A percentile compares a stretch with the other conserved stretches of the same genome.
Conservation (phyloP, 306 rosid genomes). For the Aeschynomene evenia region DNA sequence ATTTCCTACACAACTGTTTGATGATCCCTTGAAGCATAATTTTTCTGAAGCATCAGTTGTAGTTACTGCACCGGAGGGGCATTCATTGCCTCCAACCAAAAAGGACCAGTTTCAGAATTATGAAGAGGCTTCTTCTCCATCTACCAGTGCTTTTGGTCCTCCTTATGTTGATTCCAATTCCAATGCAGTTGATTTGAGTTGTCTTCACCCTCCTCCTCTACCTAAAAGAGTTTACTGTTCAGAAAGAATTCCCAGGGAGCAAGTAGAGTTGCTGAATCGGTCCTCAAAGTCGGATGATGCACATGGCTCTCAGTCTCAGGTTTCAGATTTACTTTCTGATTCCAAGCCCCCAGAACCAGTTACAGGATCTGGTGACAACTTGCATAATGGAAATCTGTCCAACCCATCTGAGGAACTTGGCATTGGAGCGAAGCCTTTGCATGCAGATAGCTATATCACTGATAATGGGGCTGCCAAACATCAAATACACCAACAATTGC, state of each 20-base stretch:
- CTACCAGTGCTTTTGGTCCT: conserved; percentile 44
- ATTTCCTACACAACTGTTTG: conserved; percentile 38
- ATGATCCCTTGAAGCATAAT: conserved; percentile 20
- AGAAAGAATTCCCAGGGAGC: conserved; percentile 73
- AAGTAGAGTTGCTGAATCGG: conserved; percentile 64
- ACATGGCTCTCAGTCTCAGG: conserved; percentile 46
- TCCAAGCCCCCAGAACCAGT: conserved; percentile 36
- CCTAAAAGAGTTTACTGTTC: conserved; percentile 40
- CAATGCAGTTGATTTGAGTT: conserved; percentile 53
- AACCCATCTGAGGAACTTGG: conserved; percentile 18
- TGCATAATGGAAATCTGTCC: conserved; percentile 42
- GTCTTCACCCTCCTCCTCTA: conserved; percentile 55
- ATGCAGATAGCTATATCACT: conserved; percentile 39
- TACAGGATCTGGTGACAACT: conserved; percentile 40
- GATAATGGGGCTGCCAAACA: conserved; percentile 51
- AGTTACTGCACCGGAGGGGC: conserved; percentile 39
- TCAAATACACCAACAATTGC: conserved; percentile 48
- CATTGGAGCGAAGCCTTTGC: conserved; percentile 26
- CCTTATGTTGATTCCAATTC: conserved; percentile 48
- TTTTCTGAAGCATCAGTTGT: conserved; percentile 39
- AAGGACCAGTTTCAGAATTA: conserved; percentile 48
- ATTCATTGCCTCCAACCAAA: conserved; percentile 30
- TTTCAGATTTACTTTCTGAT: conserved; percentile 53
- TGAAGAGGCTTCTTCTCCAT: conserved; percentile 49
- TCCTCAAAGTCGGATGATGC: conserved; percentile 76